Conservation (phyloP, 176 grass and related monocot genomes). For the Eragrostis curvula region DNA sequence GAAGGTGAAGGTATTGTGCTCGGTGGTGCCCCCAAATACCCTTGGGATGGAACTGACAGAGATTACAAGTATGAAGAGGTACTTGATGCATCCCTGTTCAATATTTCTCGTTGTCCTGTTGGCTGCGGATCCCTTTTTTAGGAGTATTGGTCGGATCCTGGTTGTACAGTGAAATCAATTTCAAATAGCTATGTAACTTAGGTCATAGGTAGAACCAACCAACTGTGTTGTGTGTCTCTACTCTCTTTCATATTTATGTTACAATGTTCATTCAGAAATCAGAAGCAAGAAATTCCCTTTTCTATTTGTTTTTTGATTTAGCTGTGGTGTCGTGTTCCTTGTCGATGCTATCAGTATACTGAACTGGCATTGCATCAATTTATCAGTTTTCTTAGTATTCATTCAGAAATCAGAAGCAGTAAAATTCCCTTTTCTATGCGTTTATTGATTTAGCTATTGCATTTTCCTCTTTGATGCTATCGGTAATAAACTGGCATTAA, state of each 20-base stretch:
- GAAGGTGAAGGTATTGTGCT: constrained; percentile 81
- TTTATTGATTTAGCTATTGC: constrained; percentile 27
- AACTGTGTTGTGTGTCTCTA: not conserved
- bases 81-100: constrained; percentile 22
- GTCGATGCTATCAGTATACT: too few species aligned
- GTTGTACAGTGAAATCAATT: not conserved
- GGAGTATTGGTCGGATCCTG: not conserved
- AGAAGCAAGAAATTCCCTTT: too few species aligned
- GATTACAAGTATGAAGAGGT: constrained; percentile 98
- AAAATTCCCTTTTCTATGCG: not conserved
- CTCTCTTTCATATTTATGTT: not conserved
- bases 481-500: not conserved
- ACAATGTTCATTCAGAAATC: not conserved
- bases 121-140: not conserved
- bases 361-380: too few species aligned
- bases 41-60: constrained; percentile 95
- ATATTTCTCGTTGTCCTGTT: constrained; percentile 1
- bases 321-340: too few species aligned
- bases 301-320: too few species aligned
- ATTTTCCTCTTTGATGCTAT: not conserved
- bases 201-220: not conserved
- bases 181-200: not conserved
- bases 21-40: constrained; percentile 49
- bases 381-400: too few species aligned
- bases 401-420: not conserved